These are phyloP conservation scores for Tremellales sp. DNA, from an alignment of 1,284 basidiomycete species.

Conservation along the genomic window DNA sequence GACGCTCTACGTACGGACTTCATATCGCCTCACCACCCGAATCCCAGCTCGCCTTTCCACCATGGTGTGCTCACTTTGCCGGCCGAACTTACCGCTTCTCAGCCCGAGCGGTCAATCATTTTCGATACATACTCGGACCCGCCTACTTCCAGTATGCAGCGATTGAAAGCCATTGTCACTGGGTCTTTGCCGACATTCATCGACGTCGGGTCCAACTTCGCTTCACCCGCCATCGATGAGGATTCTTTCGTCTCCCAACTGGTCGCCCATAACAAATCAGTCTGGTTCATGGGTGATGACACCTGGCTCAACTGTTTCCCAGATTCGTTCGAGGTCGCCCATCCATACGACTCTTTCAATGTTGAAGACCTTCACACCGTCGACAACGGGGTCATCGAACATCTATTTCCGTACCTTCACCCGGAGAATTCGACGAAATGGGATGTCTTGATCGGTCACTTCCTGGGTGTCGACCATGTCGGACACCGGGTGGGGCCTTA, in stretches of 20 bases:
- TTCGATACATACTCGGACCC: slow-evolving; percentile 90
- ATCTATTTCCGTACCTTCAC: slow-evolving; percentile 76
- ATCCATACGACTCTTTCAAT: slow-evolving; percentile 94
- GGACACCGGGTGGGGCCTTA: slow-evolving; percentile 91
- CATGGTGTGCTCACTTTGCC: slow-evolving; percentile 82
- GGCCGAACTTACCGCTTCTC: slow-evolving; percentile 58
- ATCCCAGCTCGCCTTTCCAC: slow-evolving; percentile 64
- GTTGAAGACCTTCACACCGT: slow-evolving; percentile 97
- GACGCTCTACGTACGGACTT: slow-evolving; percentile 96
- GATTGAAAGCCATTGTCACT: slow-evolving; percentile 92
- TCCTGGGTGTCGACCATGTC: slow-evolving; percentile 95
- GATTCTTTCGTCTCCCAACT: slow-evolving; percentile 70
- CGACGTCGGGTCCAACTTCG: slow-evolving; percentile 89
- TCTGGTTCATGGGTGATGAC: slow-evolving; percentile 87
- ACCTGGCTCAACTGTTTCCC: slow-evolving; percentile 94
- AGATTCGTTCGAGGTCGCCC: slow-evolving; percentile 65
- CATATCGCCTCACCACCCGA: slow-evolving; percentile 61
- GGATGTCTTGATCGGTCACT: slow-evolving; percentile 88
- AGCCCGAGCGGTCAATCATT: slow-evolving; percentile 72
- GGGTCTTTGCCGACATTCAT: slow-evolving; percentile 95
- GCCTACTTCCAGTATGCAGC: slow-evolving; percentile 90
- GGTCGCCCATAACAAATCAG: slow-evolving; percentile 44
- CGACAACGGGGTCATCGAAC: slow-evolving; percentile 78
- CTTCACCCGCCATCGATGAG: slow-evolving; percentile 75
- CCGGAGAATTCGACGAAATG: slow-evolving; percentile 51